phyloP scores from a whole-genome alignment of 208 protist genomes.

The Zelonia costaricensis region DNA sequence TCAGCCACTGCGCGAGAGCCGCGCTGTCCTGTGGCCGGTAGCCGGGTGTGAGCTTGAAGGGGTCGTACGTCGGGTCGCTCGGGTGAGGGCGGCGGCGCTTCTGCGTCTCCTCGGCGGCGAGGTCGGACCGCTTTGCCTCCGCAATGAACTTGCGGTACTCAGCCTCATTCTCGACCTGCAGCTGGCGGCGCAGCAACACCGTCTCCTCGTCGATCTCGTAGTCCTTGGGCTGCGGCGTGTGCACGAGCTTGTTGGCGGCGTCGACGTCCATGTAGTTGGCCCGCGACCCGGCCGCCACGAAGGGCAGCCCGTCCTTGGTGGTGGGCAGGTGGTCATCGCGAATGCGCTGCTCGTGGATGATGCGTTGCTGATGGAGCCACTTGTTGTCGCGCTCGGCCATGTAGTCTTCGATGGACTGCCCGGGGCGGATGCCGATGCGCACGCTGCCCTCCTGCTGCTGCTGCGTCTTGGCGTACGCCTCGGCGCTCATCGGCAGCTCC shows the following conservation, averaged over 20 bases:
- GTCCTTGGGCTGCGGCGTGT: constrained; percentile 55
- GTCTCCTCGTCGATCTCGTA: constrained; percentile 88
- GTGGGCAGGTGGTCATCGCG: constrained; percentile 48
- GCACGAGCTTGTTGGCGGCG: constrained; percentile 56
- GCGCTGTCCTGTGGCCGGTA: constrained; percentile 86
- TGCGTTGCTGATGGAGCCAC: constrained; percentile 66
- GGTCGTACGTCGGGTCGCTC: constrained; percentile 88
- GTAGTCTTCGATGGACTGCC: constrained; percentile 87
- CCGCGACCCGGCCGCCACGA: constrained; percentile 53
- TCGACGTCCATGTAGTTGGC: constrained; percentile 77
- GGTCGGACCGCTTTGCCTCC: constrained; percentile 73
- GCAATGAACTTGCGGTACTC: constrained; percentile 88
- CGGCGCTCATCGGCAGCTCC: constrained; percentile 67
- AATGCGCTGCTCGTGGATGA: constrained; percentile 31
- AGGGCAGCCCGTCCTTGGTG: constrained; percentile 74
- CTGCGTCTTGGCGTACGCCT: constrained; percentile 63
- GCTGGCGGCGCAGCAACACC: constrained; percentile 72
- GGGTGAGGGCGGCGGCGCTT: constrained; percentile 82
- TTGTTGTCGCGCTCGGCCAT: constrained; percentile 80
- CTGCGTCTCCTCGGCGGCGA: constrained; percentile 52
- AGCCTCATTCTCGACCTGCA: constrained; percentile 87
- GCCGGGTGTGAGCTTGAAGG: constrained; percentile 82
- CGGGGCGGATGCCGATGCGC: constrained; percentile 77
- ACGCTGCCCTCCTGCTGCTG: constrained; percentile 79
- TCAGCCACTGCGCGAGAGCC: constrained; percentile 85